Conservation (phyloP, 768 basidiomycete species). For the Auricularia auricula-judae region DNA sequence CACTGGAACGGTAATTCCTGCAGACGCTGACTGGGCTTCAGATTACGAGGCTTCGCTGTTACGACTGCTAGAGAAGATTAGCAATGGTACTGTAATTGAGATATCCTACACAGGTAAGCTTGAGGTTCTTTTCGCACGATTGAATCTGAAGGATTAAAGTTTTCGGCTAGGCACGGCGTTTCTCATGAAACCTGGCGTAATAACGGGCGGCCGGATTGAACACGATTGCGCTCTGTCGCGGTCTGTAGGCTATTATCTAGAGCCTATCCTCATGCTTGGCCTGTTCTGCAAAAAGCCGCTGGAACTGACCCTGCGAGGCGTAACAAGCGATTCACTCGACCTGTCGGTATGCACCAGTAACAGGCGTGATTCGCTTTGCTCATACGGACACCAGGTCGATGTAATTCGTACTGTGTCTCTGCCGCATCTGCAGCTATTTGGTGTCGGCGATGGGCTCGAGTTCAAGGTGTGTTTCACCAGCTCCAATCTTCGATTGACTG, state of each 20-base stretch:
- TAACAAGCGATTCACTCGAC: conserved; percentile 88
- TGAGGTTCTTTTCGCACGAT: neutral
- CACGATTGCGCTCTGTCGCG: conserved; percentile 88
- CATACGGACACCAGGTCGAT: conserved; percentile 49
- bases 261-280: conserved; percentile 80
- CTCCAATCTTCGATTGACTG: neutral
- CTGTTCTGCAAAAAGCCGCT: conserved; percentile 87
- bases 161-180: conserved; percentile 66
- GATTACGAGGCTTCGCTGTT: too few relatives aligned
- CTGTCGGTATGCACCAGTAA: conserved; percentile 56
- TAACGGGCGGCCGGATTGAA: conserved; percentile 65
- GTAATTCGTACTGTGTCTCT: conserved; percentile 17
- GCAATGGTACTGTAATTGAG: conserved; percentile 86
- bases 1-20: too few relatives aligned
- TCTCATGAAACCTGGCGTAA: conserved; percentile 84
- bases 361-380: conserved; percentile 30
- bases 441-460: too few relatives aligned
- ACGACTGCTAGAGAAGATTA: too few relatives aligned
- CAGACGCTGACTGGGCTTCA: too few relatives aligned
- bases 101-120: conserved; percentile 85
- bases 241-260: conserved; percentile 89
- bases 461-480: conserved; percentile 35
- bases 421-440: too few relatives aligned
- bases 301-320: conserved; percentile 70
- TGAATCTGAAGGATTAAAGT: neutral